Evolutionary conservation across 805 yeast species (phyloP).

Genomic region (Kuraishia piskuri): DNA sequence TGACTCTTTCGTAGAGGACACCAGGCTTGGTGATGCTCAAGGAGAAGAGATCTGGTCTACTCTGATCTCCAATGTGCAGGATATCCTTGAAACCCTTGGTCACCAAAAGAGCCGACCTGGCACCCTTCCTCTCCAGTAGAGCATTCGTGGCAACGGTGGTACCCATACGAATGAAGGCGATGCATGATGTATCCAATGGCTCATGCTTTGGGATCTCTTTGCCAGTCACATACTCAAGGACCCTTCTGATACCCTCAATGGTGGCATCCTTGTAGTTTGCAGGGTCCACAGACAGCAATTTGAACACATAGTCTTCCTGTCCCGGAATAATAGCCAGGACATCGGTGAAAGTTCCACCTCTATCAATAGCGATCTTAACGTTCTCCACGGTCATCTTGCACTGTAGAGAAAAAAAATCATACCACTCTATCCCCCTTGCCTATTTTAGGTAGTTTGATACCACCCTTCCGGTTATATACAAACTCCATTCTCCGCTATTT

Average conservation of each 20-base stretch:
- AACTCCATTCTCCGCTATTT: not conserved
- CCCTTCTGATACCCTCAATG: slow-evolving; percentile 79
- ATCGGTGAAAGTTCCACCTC: slow-evolving; percentile 94
- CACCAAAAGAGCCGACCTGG: slow-evolving; percentile 74
- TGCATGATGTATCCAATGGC: slow-evolving; percentile 52
- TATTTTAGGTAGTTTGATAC: not conserved
- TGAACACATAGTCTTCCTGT: slow-evolving; percentile 60
- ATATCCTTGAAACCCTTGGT: slow-evolving; percentile 89
- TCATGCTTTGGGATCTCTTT: slow-evolving; percentile 46
- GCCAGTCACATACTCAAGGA: slow-evolving; percentile 53
- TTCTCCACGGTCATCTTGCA: slow-evolving; percentile 1
- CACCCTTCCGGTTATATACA: not conserved
- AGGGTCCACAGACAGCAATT: slow-evolving; percentile 84
- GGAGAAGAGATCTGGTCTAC: slow-evolving; percentile 86
- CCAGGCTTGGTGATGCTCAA: slow-evolving; percentile 64
- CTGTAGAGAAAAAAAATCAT: not conserved
- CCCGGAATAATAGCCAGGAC: slow-evolving; percentile 42
- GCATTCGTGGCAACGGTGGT: slow-evolving; percentile 97
- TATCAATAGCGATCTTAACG: slow-evolving; percentile 11
- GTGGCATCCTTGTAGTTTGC: slow-evolving; percentile 85
- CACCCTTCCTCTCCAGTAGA: slow-evolving; percentile 86
- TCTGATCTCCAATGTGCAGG: slow-evolving; percentile 79
- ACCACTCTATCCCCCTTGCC: not conserved
- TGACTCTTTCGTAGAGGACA: slow-evolving; percentile 63
- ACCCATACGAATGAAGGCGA: slow-evolving; percentile 76